Base-by-base conservation (phyloP, 75 land plant genomes). In the Sequoia sempervirens region DNA sequence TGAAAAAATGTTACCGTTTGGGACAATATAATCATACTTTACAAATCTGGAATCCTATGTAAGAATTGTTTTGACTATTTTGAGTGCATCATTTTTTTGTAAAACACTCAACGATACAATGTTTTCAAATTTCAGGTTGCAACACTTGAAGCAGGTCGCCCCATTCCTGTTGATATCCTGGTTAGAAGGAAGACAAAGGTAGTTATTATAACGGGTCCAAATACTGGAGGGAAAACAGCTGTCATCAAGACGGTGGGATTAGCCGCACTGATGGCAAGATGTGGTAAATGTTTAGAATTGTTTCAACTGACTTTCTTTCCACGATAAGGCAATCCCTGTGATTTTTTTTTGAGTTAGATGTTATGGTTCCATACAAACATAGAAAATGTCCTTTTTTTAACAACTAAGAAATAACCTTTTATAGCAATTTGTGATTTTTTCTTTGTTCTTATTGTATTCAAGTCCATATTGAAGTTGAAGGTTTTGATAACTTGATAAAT, bases 161-260 rank as follows among this genome's bases (percentile, higher is more conserved):
- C 98, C 41, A 89, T 92, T 26, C 91, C 94, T 28, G 84, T 92
- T 86, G 95, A 94, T 82, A 84, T 94, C 85, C 84, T 86, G 37
- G 82, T 92, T 80, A 85, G 86, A 43, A 83, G 58, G 50, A 86
- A 86, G 46, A 94, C 90, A 56, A 90, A 80, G 83, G 95, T 92
- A 75, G 83, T 95, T 17, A 89, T 96, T 74, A 94, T 97, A 76
- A 97, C 96, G 66, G 99, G 99, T 34, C 99, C 99, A 30, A 97
- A 97, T 87, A 92, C 98, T 52, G 99, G 98, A 52, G 99, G 99
- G 2, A 97, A 97, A 86, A 97, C 99, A 54, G 94, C 95, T 37
- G 88, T 92, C 84, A 93, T 97, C 43, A 97, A 97, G 85, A 93
- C 98, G 6, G 83, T 97, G 82, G 99, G 99, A 23, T 84, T 97